Evolutionary conservation across 2,329 filamentous ascomycete species (phyloP).

Genomic region (Claviceps purpurea): DNA sequence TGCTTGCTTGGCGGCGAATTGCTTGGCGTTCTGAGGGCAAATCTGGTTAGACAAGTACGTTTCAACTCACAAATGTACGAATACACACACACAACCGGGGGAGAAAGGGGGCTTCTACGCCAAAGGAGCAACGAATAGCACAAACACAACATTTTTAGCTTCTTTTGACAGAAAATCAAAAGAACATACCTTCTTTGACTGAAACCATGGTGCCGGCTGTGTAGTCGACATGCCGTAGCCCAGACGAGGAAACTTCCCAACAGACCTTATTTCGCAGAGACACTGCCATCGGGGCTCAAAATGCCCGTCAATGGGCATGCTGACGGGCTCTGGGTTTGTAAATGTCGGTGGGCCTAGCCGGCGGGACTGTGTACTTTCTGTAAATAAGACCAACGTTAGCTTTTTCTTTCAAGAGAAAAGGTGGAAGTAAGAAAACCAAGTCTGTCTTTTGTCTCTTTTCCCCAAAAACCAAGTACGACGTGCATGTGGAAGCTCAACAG

Average conservation of each 20-base stretch:
- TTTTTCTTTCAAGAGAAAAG: neutral
- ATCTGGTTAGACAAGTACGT: neutral
- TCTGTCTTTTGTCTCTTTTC: too few relatives aligned
- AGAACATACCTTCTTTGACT: slow-evolving; percentile 29
- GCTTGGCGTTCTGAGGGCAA: slow-evolving; percentile 30
- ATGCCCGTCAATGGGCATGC: slow-evolving; percentile 12
- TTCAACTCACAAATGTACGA: neutral
- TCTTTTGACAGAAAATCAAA: neutral
- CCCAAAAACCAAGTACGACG: too few relatives aligned
- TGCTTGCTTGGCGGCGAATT: slow-evolving; percentile 37
- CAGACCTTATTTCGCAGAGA: slow-evolving; percentile 12
- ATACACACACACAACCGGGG: neutral
- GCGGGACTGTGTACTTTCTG: slow-evolving; percentile 8
- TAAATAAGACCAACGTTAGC: neutral
- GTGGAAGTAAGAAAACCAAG: too few relatives aligned
- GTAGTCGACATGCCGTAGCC: slow-evolving; percentile 21
- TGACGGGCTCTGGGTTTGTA: slow-evolving; percentile 7
- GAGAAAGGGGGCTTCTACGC: neutral
- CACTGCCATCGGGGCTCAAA: slow-evolving; percentile 13
- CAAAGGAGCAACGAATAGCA: neutral
- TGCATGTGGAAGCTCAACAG: too few relatives aligned
- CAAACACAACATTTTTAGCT: neutral
- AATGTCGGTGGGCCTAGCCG: slow-evolving; percentile 6
- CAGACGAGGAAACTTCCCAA: slow-evolving; percentile 14
- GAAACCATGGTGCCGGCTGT: slow-evolving; percentile 22